phyloP scores from a whole-genome alignment of 2,329 filamentous ascomycete genomes.

The Cercospora citrullina region DNA sequence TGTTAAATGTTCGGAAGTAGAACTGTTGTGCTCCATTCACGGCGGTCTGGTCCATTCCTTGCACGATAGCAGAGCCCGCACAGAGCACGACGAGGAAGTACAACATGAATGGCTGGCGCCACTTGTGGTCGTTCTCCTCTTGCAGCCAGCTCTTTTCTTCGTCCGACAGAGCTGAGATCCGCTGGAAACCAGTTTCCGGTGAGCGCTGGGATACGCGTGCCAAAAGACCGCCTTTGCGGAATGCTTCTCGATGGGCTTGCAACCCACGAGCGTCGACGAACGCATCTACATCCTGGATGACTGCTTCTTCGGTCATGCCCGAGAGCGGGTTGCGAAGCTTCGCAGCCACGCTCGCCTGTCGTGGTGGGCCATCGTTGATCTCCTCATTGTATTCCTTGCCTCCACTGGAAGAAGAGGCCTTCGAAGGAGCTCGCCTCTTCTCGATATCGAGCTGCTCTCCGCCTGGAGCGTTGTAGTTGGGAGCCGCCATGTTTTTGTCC shows the following conservation, averaged over 20 bases:
- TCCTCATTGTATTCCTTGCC: constrained; percentile 18
- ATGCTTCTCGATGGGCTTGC: constrained; percentile 27
- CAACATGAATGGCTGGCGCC: constrained; percentile 71
- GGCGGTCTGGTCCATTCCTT: constrained; percentile 54
- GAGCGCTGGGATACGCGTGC: constrained; percentile 31
- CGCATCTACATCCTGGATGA: constrained; percentile 31
- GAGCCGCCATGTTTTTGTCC: background rate
- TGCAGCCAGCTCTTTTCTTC: constrained; percentile 60
- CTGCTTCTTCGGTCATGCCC: constrained; percentile 33
- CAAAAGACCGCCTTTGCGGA: constrained; percentile 32
- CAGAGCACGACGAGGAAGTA: constrained; percentile 50
- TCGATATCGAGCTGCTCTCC: background rate
- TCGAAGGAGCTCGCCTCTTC: constrained; percentile 22
- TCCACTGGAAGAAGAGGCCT: constrained; percentile 19
- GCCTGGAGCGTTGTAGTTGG: background rate
- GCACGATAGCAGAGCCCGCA: constrained; percentile 58
- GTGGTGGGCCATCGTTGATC: constrained; percentile 15
- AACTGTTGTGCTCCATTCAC: constrained; percentile 45
- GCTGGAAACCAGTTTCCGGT: constrained; percentile 27
- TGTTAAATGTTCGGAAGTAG: constrained; percentile 34
- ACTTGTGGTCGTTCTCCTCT: constrained; percentile 64
- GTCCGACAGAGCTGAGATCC: constrained; percentile 51
- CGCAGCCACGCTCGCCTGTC: constrained; percentile 27
- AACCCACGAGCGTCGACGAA: constrained; percentile 30
- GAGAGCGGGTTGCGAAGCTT: constrained; percentile 33